phyloP scores from a whole-genome alignment of 768 basidiomycete species.

The Pleurotus tuber-regium region DNA sequence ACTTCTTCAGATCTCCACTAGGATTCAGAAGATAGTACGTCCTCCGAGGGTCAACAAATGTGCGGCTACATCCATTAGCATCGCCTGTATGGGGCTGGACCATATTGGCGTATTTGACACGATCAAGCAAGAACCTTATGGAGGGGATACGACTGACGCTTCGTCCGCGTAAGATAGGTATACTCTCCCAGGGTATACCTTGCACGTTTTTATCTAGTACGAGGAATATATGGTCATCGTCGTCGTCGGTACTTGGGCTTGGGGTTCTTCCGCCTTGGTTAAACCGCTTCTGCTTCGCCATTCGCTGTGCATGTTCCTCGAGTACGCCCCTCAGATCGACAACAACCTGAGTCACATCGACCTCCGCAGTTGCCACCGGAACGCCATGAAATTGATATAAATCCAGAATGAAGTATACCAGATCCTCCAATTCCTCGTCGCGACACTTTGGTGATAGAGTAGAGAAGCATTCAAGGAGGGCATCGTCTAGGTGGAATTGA shows the following conservation, averaged over 20 bases:
- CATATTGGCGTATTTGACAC: conserved; percentile 60
- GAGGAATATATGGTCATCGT: conserved; percentile 79
- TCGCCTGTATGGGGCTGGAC: conserved; percentile 28
- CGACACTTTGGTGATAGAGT: conserved; percentile 76
- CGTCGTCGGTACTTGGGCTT: too few species aligned
- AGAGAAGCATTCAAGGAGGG: conserved; percentile 83
- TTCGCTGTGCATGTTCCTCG: conserved; percentile 61
- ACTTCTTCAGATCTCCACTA: conserved; percentile 82
- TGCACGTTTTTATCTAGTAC: conserved; percentile 89
- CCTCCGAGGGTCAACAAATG: conserved; percentile 60
- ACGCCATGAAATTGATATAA: conserved; percentile 93
- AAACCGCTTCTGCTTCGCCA: conserved; percentile 22
- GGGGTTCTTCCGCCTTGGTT: conserved; percentile 9
- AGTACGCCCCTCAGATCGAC: conserved; percentile 78
- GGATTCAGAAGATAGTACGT: conserved; percentile 90
- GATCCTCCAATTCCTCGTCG: conserved; percentile 94
- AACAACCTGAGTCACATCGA: conserved; percentile 88
- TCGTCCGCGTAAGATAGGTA: conserved; percentile 79
- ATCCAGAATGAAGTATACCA: conserved; percentile 91
- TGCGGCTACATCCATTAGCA: conserved; percentile 35
- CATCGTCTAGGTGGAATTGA: conserved; percentile 63
- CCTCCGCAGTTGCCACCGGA: conserved; percentile 83
- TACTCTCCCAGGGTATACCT: conserved; percentile 93
- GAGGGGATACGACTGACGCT: conserved; percentile 94
- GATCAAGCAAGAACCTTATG: conserved; percentile 82